Evolutionary conservation across 345 rosid species (phyloP).

Genomic region (rapeseed (Brassica napus)): DNA sequence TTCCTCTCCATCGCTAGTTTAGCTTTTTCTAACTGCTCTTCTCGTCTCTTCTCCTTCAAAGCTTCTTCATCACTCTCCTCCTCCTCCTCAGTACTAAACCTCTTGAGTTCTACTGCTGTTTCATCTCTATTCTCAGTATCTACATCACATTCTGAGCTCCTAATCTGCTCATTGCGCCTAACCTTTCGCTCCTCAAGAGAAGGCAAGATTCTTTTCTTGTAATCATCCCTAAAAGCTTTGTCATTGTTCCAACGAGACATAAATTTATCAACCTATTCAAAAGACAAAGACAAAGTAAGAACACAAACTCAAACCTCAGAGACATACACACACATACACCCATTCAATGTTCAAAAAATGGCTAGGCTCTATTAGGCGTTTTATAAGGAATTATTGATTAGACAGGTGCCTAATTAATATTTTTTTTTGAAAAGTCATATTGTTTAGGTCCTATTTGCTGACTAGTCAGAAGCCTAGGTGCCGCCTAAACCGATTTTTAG

Average conservation of each 20-base stretch:
- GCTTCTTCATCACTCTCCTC: slow-evolving; percentile 42
- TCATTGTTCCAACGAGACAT: slow-evolving; percentile 65
- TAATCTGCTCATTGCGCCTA: slow-evolving; percentile 66
- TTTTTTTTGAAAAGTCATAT: too few relatives aligned
- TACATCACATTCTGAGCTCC: slow-evolving; percentile 58
- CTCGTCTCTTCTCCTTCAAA: slow-evolving; percentile 80
- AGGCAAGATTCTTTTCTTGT: slow-evolving; percentile 62
- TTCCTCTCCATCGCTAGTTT: slow-evolving; percentile 86
- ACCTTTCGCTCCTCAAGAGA: slow-evolving; percentile 64
- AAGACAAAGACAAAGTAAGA: slow-evolving; percentile 1
- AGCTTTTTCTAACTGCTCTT: slow-evolving; percentile 76
- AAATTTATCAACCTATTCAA: slow-evolving; percentile 65
- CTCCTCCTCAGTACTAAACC: slow-evolving; percentile 40
- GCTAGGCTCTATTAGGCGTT: too few relatives aligned
- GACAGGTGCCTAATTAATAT: too few relatives aligned
- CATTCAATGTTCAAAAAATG: too few relatives aligned
- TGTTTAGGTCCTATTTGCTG: too few relatives aligned
- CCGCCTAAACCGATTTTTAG: too few relatives aligned
- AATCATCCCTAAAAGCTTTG: slow-evolving; percentile 79
- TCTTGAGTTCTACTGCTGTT: slow-evolving; percentile 38
- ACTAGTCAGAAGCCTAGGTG: too few relatives aligned
- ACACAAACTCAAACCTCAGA: slow-evolving; percentile 31
- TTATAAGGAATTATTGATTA: too few relatives aligned
- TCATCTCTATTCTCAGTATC: slow-evolving; percentile 51
- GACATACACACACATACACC: background rate